These are phyloP conservation scores for Zymoseptoria pseudotritici DNA, from an alignment of 2,329 filamentous ascomycete genomes.

Conservation along the genomic window DNA sequence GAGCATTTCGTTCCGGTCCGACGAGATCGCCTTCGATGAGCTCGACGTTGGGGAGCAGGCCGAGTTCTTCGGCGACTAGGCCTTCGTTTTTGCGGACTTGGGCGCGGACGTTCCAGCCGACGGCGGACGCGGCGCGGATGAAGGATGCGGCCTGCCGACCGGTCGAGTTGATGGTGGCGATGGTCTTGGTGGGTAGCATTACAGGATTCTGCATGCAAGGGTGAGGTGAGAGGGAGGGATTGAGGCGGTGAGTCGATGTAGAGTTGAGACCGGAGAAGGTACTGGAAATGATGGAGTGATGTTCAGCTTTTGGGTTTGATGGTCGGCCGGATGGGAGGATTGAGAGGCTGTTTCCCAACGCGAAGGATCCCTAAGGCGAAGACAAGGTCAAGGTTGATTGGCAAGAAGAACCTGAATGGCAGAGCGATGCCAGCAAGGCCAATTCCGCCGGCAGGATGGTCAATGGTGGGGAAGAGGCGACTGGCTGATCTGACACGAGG, in stretches of 20 bases:
- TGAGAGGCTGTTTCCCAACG: not conserved
- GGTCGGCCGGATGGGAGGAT: not conserved
- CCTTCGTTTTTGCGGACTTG: conserved; percentile 83
- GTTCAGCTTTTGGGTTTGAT: not conserved
- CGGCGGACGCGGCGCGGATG: conserved; percentile 85
- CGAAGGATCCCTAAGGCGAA: not conserved
- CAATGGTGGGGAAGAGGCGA: not conserved
- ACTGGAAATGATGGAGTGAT: not conserved
- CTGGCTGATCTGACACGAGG: not conserved
- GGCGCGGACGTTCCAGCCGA: conserved; percentile 87
- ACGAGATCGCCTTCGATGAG: conserved; percentile 60
- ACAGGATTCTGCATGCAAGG: conserved; percentile 8
- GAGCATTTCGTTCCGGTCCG: conserved; percentile 23
- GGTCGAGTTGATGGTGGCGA: conserved; percentile 91
- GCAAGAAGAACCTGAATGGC: not conserved
- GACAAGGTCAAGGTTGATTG: not conserved
- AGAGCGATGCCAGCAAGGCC: not conserved
- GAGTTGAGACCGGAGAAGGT: not conserved
- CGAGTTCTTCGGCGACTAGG: conserved; percentile 80
- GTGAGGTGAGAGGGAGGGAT: not conserved
- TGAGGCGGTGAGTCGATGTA: not conserved
- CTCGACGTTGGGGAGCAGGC: conserved; percentile 72
- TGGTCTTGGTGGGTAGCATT: conserved; percentile 55
- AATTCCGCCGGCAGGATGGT: not conserved
- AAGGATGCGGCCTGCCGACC: conserved; percentile 93